phyloP scores from a whole-genome alignment of 331 rosid species.

The Quercus lobata region DNA sequence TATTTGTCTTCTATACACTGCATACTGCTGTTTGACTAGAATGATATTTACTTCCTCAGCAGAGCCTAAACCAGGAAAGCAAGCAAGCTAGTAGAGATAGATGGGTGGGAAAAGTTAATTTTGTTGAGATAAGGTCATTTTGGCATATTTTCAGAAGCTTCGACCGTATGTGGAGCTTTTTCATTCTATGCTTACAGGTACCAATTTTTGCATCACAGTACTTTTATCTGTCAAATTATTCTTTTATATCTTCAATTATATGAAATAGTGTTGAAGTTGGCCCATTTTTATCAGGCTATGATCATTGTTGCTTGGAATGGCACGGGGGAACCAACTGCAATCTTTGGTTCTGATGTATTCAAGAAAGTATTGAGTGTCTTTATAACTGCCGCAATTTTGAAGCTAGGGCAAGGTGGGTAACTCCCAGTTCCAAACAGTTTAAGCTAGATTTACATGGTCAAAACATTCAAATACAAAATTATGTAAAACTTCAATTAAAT shows the following conservation, averaged over 20 bases:
- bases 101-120: constrained; percentile 96
- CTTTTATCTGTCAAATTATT: neutral
- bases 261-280: constrained; percentile 17
- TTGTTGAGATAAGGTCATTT: constrained; percentile 95
- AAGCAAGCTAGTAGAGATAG: constrained; percentile 53
- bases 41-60: no score
- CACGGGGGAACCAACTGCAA: constrained; percentile 66
- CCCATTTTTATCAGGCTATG: constrained; percentile 62
- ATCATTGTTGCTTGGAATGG: constrained; percentile 95
- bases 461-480: neutral
- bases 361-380: constrained; percentile 89
- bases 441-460: neutral
- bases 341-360: constrained; percentile 67
- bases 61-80: constrained; percentile 45
- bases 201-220: constrained; percentile 7
- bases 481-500: neutral
- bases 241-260: constrained; percentile 7
- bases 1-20: neutral
- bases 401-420: constrained; percentile 86
- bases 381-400: constrained; percentile 93
- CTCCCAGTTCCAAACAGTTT: neutral
- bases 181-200: constrained; percentile 92
- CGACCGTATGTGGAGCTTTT: constrained; percentile 99
- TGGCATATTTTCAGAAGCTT: constrained; percentile 98
- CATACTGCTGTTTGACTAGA: neutral